Conservation (phyloP, 1,139 yeast species). For the Blastobotrys arbuscula region DNA sequence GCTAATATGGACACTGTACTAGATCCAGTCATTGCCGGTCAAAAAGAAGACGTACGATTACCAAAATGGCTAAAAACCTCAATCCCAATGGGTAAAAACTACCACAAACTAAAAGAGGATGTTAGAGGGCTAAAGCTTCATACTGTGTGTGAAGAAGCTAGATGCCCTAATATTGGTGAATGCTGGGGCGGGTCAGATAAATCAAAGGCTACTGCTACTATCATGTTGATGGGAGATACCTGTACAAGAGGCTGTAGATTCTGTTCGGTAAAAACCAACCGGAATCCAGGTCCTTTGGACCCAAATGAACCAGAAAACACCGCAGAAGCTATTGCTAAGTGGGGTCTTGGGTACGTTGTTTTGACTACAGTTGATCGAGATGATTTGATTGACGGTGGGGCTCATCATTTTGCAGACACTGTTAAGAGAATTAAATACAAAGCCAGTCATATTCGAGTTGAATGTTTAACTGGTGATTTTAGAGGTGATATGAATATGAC, state of each 20-base stretch:
- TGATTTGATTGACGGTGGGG: constrained; percentile 90
- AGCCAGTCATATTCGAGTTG: constrained; percentile 88
- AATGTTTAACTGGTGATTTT: constrained; percentile 92
- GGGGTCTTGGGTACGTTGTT: constrained; percentile 99
- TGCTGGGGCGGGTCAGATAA: constrained; percentile 98
- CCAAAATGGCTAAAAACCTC: constrained; percentile 96
- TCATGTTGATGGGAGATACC: constrained; percentile 97
- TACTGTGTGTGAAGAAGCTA: constrained; percentile 97
- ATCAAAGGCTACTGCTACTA: constrained; percentile 97
- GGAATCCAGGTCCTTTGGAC: constrained; percentile 84
- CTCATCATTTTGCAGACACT: constrained; percentile 84
- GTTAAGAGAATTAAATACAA: constrained; percentile 77
- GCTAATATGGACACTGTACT: constrained; percentile 46
- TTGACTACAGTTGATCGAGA: constrained; percentile 97
- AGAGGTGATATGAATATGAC: constrained; percentile 84
- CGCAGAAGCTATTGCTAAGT: constrained; percentile 93
- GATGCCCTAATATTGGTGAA: constrained; percentile 98
- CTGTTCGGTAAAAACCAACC: constrained; percentile 91
- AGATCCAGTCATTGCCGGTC: constrained; percentile 36
- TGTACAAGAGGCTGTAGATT: constrained; percentile 98
- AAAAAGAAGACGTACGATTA: constrained; percentile 61
- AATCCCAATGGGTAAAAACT: constrained; percentile 86
- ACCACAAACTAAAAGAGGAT: constrained; percentile 74
- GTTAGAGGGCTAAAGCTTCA: constrained; percentile 82
- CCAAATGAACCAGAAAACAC: constrained; percentile 97